A percentile compares a stretch with the other conserved stretches of the same genome.
Evolutionary conservation across 2,329 filamentous ascomycete genomes (phyloP).

Genomic region (Exophiala sideris): DNA sequence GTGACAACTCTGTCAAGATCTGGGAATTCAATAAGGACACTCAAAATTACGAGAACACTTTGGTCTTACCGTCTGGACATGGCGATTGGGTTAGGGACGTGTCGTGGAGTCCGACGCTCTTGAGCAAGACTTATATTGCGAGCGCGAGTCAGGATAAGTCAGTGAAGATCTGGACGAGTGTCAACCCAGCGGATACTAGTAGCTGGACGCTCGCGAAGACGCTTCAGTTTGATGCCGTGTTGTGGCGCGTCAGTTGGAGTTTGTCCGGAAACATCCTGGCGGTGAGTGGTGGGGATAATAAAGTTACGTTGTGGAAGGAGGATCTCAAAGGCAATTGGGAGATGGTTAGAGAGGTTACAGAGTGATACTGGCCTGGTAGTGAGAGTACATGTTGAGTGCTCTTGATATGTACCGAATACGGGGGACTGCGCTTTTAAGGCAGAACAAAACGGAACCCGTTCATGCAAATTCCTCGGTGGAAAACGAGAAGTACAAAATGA

Average conservation of each 20-base stretch:
- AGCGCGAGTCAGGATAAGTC: constrained; percentile 95
- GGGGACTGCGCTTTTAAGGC: too few relatives aligned
- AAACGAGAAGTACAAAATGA: too few relatives aligned
- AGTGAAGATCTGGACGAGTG: constrained; percentile 89
- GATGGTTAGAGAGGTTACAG: constrained; percentile 92
- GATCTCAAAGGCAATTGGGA: constrained; percentile 96
- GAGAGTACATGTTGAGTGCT: too few relatives aligned
- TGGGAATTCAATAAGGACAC: constrained; percentile 72
- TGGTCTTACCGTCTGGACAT: constrained; percentile 69
- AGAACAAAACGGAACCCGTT: too few relatives aligned
- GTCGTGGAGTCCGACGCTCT: constrained; percentile 90
- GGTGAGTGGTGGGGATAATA: constrained; percentile 91
- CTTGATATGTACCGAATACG: too few relatives aligned
- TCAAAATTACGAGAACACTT: constrained; percentile 51
- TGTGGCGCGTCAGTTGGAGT: constrained; percentile 98
- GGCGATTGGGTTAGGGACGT: constrained; percentile 97
- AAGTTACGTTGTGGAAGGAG: constrained; percentile 98
- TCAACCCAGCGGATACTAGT: constrained; percentile 59
- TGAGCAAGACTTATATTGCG: constrained; percentile 95
- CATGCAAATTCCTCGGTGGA: too few relatives aligned
- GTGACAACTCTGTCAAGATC: constrained; percentile 89
- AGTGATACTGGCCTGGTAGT: constrained; percentile 48
- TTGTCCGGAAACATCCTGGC: constrained; percentile 94
- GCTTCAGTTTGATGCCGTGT: constrained; percentile 79
- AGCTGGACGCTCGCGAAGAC: constrained; percentile 78